Conservation (phyloP, 116 monocot genomes). For the Papilionanthe hybrid region DNA sequence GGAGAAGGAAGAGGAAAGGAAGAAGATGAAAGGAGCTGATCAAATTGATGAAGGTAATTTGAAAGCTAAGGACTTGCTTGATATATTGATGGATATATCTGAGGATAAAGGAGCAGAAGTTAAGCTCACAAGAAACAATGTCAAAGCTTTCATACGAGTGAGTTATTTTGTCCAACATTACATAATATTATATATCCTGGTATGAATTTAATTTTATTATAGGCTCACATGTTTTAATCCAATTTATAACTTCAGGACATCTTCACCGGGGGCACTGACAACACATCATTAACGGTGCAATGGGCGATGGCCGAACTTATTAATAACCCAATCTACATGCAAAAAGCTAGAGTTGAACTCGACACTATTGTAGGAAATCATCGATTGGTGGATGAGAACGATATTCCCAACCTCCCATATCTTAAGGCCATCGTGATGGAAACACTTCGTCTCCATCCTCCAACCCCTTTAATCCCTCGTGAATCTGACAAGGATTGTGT, state of each 20-base stretch:
- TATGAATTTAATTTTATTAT: too few species aligned
- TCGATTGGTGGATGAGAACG: constrained; percentile 34
- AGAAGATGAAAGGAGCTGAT: neutral
- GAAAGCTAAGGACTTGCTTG: constrained; percentile 22
- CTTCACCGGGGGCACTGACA: constrained; percentile 33
- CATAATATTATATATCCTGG: too few species aligned
- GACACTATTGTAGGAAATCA: constrained; percentile 27
- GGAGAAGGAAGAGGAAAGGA: constrained; percentile 26
- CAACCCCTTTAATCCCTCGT: constrained; percentile 16
- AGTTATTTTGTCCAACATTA: too few species aligned
- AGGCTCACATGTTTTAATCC: too few species aligned
- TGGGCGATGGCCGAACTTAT: constrained; percentile 47
- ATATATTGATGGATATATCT: constrained; percentile 15
- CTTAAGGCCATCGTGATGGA: constrained; percentile 5
- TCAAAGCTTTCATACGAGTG: constrained; percentile 21
- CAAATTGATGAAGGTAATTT: neutral
- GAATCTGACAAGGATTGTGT: constrained; percentile 3
- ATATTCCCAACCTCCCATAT: constrained; percentile 42
- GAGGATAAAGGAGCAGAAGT: constrained; percentile 27
- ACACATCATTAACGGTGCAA: constrained; percentile 26
- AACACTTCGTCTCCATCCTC: constrained; percentile 38
- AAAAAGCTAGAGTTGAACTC: constrained; percentile 27
- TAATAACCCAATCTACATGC: constrained; percentile 22
- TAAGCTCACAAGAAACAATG: constrained; percentile 36
- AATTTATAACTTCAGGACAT: constrained; percentile 18